Base-by-base conservation (phyloP, 371 early-diverging fungal genomes). In the Mortierella sp. region DNA sequence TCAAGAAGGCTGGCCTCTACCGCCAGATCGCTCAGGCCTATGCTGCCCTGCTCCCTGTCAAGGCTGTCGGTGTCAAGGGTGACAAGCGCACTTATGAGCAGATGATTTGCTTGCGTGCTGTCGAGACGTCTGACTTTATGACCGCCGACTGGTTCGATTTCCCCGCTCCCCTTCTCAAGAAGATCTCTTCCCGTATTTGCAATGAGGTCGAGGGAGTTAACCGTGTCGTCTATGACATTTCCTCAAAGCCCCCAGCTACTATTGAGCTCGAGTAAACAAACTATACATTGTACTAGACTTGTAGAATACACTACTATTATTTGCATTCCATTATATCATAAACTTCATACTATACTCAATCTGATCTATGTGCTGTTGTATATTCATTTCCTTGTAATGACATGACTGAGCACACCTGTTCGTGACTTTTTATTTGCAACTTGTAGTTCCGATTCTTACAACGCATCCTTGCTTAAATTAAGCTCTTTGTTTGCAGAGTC, bases 61-160 rank as follows among this genome's bases (percentile, higher is more conserved):
- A 94, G 85, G 94, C 97, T 62, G 98, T 98, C 57, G 98, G 98
- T 74, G 98, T 98, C 63, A 98, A 97, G 98, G 98, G 98, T 75
- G 98, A 98, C 85, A 92, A 94, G 89, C 93, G 98, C 69, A 98
- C 98, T 15, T 98, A 98, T 73, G 98, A 98, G 87, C 98, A 98
- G 88, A 96, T 96, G 65, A 97, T 98, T 89, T 96, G 96, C 52
- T 91, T 98, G 73, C 93, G 98, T 70, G 98, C 98, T 38, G 98
- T 98, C 52, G 97, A 97, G 83, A 94, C 96, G 71, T 93, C 91
- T 66, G 98, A 98, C 84, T 98, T 97, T 79, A 98, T 98, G 98
- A 97, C 98, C 50, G 98, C 98, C 32, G 98, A 98, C 84, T 96
- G 97, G 93, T 86, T 82, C 88, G 91, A 89, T 62, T 91, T 96